Conservation (phyloP, 2,329 filamentous ascomycete species). For the Pseudocercospora pini-densiflorae region DNA sequence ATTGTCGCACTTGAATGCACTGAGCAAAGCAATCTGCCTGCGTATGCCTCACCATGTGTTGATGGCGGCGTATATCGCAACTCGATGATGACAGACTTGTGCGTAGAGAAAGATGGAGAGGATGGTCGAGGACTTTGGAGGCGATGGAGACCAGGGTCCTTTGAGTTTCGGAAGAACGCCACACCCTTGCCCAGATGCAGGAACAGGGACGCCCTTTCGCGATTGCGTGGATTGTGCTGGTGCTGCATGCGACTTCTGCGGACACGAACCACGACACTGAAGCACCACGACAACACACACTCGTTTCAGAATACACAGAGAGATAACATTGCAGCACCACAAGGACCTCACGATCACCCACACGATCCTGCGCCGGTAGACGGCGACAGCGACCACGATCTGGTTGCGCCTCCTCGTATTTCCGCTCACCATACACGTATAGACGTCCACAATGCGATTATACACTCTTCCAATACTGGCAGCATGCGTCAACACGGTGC, state of each 20-base stretch:
- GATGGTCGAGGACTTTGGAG: background rate
- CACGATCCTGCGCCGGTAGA: background rate
- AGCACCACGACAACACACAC: background rate
- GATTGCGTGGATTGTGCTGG: background rate
- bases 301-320: background rate
- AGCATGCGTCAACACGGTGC: slow-evolving; percentile 47
- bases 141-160: background rate
- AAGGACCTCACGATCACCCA: background rate
- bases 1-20: no score
- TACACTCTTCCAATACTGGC: slow-evolving; percentile 26
- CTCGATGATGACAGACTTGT: no score
- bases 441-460: slow-evolving; percentile 12
- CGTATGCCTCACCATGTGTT: no score
- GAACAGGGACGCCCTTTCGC: slow-evolving; percentile 7
- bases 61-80: no score
- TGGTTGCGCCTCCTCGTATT: background rate
- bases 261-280: background rate
- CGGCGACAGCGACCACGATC: background rate
- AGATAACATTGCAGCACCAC: background rate
- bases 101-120: no score
- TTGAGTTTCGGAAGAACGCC: background rate
- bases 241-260: background rate
- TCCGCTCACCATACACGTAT: background rate
- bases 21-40: no score
- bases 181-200: slow-evolving; percentile 1